Base-by-base conservation (phyloP, 1,139 yeast species). In the Groenewaldozyma sp. region DNA sequence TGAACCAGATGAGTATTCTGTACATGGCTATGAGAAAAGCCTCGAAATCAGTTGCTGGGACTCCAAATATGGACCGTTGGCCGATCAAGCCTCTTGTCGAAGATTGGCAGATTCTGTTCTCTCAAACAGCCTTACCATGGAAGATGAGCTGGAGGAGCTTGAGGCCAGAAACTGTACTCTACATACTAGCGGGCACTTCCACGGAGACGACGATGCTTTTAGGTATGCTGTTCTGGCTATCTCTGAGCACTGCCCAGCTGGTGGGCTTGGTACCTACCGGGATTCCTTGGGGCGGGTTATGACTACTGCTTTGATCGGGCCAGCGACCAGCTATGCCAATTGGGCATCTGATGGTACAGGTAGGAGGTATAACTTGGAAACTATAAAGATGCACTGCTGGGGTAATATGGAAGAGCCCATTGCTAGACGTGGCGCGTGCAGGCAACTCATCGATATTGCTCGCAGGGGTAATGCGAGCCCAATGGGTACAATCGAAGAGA, bases 11-110 rank as follows among this genome's bases (percentile, higher is more conserved):
- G 33, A 29, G 22, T 29, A 13, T 29, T 29, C 33, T 14, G 18
- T 18, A n/a, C 33, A 21, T 16, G 33, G 33, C 5, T 29, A 29
- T 14, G 33, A 29, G 11, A 29, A 29, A 21, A 29, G 33, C 17
- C 33, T 29, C n/a, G 33, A 29, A 18, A 29, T 29, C 17, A 18
- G 17, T 14, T 29, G 33, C 33, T 29, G 33, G 33, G 18, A 29
- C 33, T 29, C 33, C 17, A 29, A 18, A 18, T 4, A 6, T 7
- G 33, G 33, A 14, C 33, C 33, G 20, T 18, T 29, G 22, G 33
- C 33, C 9, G 33, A 29, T 14, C 33, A 18, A 4, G 22, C 11
- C 7, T 19, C 20, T 7, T 29, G 33, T n/a, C 22, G 7, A 7
- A 13, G 20, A 9, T 21, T 29, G 6, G 33, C 19, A 16, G 33